Conservation (phyloP, 2,329 filamentous ascomycete species). For the Beauveria asiatica region DNA sequence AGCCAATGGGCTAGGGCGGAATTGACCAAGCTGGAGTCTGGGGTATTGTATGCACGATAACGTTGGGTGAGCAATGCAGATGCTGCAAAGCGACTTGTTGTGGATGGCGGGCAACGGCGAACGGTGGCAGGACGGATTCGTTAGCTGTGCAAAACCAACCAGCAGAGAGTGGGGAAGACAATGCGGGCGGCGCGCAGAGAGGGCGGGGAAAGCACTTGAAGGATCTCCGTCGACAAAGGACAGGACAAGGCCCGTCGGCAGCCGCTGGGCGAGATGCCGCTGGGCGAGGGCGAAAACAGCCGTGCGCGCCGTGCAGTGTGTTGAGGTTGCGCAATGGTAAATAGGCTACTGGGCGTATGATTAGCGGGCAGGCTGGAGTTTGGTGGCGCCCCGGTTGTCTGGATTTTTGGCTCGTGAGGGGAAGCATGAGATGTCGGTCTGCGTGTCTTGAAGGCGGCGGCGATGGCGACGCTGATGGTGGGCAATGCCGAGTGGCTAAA, state of each 20-base stretch:
- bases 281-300: neutral
- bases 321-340: neutral
- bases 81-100: neutral
- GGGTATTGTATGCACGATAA: neutral
- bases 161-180: neutral
- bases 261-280: neutral
- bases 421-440: constrained; percentile 10
- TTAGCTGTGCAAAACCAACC: neutral
- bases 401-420: constrained; percentile 4
- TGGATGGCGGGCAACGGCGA: neutral
- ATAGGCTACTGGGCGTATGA: neutral
- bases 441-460: neutral
- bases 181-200: neutral
- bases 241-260: neutral
- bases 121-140: neutral
- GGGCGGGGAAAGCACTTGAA: neutral
- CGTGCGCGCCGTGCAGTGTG: neutral
- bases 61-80: neutral
- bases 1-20: constrained; percentile 3
- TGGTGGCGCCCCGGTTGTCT: neutral
- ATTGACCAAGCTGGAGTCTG: neutral
- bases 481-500: neutral
- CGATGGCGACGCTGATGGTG: neutral
- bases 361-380: neutral
- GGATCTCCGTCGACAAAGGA: constrained; percentile 5